These are phyloP conservation scores for Hypsizygus ulmarius DNA, from an alignment of 1,284 basidiomycete species.

Conservation along the genomic window DNA sequence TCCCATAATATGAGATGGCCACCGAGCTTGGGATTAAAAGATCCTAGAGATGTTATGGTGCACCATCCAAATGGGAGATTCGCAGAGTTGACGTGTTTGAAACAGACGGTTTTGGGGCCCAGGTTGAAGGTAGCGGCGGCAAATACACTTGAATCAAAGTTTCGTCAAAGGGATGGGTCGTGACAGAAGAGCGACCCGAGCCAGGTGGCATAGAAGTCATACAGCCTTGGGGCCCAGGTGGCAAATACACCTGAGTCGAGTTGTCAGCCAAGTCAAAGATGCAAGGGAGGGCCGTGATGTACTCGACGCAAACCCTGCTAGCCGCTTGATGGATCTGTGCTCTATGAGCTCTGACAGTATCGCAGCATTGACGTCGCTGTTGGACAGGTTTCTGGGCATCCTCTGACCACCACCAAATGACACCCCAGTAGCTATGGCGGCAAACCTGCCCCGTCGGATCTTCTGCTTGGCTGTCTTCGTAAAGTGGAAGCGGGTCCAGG, in stretches of 20 bases:
- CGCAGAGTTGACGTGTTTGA: neutral
- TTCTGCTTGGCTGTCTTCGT: no score
- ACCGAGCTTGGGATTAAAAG: neutral
- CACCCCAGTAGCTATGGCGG: no score
- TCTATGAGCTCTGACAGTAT: neutral
- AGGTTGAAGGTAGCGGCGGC: neutral
- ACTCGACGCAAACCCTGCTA: conserved; percentile 1
- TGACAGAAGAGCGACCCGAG: neutral
- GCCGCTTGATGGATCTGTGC: neutral
- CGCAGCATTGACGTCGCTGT: no score
- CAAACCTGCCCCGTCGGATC: no score
- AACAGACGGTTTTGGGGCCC: neutral
- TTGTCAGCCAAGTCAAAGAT: neutral
- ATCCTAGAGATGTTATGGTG: conserved; percentile 1
- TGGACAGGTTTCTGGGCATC: no score
- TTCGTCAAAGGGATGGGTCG: neutral
- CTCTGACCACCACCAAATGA: no score
- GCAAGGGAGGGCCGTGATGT: no score
- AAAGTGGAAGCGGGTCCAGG: no score
- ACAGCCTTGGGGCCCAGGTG: conserved; percentile 5
- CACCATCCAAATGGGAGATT: conserved; percentile 3
- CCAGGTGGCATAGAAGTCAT: conserved; percentile 1
- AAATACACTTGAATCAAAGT: neutral
- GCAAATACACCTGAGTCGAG: neutral
- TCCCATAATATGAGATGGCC: conserved; percentile 5